Evolutionary conservation across 2,329 filamentous ascomycete species (phyloP), one percentile per base, ranked within the genome.

Genomic region (Rhynchosporium secalis): DNA sequence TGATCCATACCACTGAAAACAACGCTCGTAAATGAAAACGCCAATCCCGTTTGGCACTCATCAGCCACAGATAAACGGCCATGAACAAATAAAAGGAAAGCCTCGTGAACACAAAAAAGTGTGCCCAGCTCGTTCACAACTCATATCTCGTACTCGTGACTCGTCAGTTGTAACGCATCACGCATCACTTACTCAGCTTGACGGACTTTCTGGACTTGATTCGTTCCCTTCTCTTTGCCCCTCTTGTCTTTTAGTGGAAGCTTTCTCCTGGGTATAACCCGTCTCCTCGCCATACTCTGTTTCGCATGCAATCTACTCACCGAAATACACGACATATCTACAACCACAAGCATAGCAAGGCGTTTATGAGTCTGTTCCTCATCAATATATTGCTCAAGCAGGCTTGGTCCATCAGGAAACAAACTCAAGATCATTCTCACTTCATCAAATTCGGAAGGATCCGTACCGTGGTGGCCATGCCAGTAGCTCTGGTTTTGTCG

Each of bases 331-430:
- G 15, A 1, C 10, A 10, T 26, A 5, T 38, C 43, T 4, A 46
- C 1, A 8, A 10, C 43, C 5, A 67, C 36, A 5, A 64, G 66
- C 15, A 66, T 43, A 5, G 67, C 63, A 36, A 69, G 12, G 1
- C 61, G 41, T 46, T 68, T 65, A 56, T 69, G 61, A 13, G 33
- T 45, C 26, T 67, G 64, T 3, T 67, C 46, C 28, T 59, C 62
- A 40, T 61, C 57, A 3, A 60, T 45, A 33, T 66, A 70, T 10
- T 58, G 60, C 40, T 70, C 62, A 2, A 71, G 47, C 7, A 58
- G 66, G 8, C 48, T 58, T 10, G 63, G 63, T 4, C 66, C 64
- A 15, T 58, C n/a, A 8, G 62, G 59, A 1, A 66, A 45, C 4
- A 26, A 41, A 8, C 29, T 38, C 10, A 69, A 36, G 0, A 33